Conservation (phyloP, 1,284 basidiomycete species). For the Ganoderma multipileum region DNA sequence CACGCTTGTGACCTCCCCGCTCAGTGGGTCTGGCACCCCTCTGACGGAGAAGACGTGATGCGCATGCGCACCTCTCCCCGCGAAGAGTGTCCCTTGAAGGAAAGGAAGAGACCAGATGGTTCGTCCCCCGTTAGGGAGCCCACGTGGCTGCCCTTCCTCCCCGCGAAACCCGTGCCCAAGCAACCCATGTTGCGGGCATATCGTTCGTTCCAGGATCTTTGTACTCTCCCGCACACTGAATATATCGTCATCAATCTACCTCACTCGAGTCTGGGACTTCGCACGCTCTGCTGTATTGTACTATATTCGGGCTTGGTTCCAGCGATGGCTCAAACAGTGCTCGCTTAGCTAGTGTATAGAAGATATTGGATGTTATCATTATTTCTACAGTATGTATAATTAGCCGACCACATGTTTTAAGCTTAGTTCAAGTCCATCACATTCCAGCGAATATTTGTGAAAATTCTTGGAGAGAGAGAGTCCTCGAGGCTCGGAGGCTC, state of each 20-base stretch:
- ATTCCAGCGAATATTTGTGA: background rate
- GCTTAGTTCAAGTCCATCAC: background rate
- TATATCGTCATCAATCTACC: constrained; percentile 2
- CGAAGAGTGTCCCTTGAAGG: background rate
- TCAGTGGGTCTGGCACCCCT: constrained; percentile 28
- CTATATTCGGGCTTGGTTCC: background rate
- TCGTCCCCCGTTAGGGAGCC: constrained; percentile 1
- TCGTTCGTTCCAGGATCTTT: background rate
- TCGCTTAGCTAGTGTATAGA: constrained; percentile 10
- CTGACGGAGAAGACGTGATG: constrained; percentile 19
- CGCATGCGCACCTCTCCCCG: constrained; percentile 5
- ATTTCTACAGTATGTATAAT: constrained; percentile 19
- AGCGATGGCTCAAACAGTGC: constrained; percentile 11
- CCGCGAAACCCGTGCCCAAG: background rate
- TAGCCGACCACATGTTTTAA: constrained; percentile 7
- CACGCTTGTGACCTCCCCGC: constrained; percentile 24
- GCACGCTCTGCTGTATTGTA: constrained; percentile 7
- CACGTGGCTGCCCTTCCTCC: background rate
- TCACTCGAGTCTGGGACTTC: background rate
- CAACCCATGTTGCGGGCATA: background rate
- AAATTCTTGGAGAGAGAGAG: background rate
- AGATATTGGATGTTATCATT: constrained; percentile 26
- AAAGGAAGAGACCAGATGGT: constrained; percentile 4
- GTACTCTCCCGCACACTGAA: background rate
- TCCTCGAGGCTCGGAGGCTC: too few relatives aligned